These are phyloP conservation scores for Zymoseptoria pseudotritici DNA, from an alignment of 2,329 filamentous ascomycete species.

Conservation along the genomic window DNA sequence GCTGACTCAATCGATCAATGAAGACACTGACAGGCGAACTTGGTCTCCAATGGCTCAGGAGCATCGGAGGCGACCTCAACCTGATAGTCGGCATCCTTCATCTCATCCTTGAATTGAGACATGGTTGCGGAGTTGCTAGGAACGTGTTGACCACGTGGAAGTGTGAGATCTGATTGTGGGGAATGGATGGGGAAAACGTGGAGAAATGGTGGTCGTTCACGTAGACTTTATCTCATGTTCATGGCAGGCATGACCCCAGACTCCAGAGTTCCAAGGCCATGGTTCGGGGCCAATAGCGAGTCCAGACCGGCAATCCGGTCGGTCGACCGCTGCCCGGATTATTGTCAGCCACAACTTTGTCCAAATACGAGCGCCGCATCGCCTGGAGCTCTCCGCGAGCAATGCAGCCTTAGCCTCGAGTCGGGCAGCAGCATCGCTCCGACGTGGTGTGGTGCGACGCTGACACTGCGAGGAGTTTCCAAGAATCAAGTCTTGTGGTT, in stretches of 20 bases:
- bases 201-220: slow-evolving; percentile 4
- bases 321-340: neutral
- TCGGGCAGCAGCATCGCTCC: neutral
- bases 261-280: neutral
- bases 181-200: slow-evolving; percentile 3
- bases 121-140: slow-evolving; percentile 3
- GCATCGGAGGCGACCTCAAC: slow-evolving; percentile 3
- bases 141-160: slow-evolving; percentile 3
- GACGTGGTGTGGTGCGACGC: neutral
- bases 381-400: neutral
- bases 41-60: slow-evolving; percentile 3
- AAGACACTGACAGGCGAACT: slow-evolving; percentile 4
- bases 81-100: slow-evolving; percentile 2
- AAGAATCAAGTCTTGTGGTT: neutral
- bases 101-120: slow-evolving; percentile 4
- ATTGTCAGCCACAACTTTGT: neutral
- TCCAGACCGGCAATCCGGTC: neutral
- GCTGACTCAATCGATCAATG: neutral
- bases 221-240: slow-evolving; percentile 3
- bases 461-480: neutral
- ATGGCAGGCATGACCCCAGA: neutral
- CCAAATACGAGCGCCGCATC: neutral
- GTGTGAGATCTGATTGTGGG: neutral
- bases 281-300: neutral
- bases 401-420: neutral